A percentile compares a stretch with the other conserved stretches of the same genome.
phyloP scores from a whole-genome alignment of 2,329 filamentous ascomycete species.

The Metarhizium rileyi region DNA sequence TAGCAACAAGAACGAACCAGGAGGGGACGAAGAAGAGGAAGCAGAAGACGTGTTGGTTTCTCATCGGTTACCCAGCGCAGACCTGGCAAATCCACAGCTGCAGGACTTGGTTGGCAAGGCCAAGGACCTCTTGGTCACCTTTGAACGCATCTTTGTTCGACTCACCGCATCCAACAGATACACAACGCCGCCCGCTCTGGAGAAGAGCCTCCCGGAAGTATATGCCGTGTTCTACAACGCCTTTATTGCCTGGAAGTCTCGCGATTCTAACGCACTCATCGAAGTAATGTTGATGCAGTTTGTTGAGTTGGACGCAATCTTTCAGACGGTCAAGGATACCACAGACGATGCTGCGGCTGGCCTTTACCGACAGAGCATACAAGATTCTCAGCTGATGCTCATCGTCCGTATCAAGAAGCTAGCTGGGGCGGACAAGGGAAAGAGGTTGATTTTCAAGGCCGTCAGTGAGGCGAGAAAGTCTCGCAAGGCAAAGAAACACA shows the following conservation, averaged over 20 bases:
- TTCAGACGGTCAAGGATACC: slow-evolving; percentile 72
- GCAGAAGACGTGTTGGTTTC: slow-evolving; percentile 11
- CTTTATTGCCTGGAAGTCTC: slow-evolving; percentile 76
- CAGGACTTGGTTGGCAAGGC: slow-evolving; percentile 70
- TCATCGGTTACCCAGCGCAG: slow-evolving; percentile 27
- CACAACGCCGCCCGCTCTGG: slow-evolving; percentile 52
- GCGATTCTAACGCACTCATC: slow-evolving; percentile 67
- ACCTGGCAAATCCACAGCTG: slow-evolving; percentile 51
- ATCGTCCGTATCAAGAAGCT: slow-evolving; percentile 72
- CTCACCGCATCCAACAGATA: slow-evolving; percentile 57
- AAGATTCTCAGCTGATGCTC: slow-evolving; percentile 70
- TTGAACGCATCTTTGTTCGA: slow-evolving; percentile 62
- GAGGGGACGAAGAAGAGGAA: slow-evolving; percentile 44
- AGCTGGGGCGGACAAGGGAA: slow-evolving; percentile 61
- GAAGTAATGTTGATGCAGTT: slow-evolving; percentile 83
- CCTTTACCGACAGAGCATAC: slow-evolving; percentile 71
- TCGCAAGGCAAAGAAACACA: slow-evolving; percentile 53
- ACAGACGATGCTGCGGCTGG: slow-evolving; percentile 63
- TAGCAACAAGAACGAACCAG: slow-evolving; percentile 57
- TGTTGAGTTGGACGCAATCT: slow-evolving; percentile 74
- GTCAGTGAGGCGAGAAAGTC: slow-evolving; percentile 61
- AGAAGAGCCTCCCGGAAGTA: slow-evolving; percentile 54
- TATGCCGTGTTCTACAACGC: slow-evolving; percentile 69
- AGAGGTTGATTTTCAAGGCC: slow-evolving; percentile 63
- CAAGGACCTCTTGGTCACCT: slow-evolving; percentile 65